Conservation (phyloP, 768 basidiomycete species). For the Dendrothele bispora region DNA sequence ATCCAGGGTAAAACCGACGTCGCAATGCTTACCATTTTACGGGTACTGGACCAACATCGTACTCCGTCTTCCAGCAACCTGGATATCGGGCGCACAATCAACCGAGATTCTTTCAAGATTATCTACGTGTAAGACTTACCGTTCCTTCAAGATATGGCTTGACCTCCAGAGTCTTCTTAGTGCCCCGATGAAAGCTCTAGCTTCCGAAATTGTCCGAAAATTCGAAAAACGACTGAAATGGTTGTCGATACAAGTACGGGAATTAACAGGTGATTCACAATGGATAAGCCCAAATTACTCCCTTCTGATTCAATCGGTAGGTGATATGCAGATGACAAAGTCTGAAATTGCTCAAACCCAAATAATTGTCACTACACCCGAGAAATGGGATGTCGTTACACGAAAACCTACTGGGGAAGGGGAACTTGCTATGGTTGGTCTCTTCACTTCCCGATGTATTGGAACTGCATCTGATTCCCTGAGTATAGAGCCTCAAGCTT, state of each 20-base stretch:
- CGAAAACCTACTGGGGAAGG: constrained; percentile 96
- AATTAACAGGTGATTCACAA: constrained; percentile 72
- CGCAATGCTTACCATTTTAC: constrained; percentile 90
- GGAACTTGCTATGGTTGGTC: constrained; percentile 87
- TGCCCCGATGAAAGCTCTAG: constrained; percentile 98
- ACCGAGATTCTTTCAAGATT: constrained; percentile 83
- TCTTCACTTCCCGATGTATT: too few species aligned
- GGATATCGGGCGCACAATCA: constrained; percentile 50
- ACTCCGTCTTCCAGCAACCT: constrained; percentile 23
- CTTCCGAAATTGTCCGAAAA: constrained; percentile 93
- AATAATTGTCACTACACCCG: constrained; percentile 97
- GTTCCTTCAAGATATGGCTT: not conserved
- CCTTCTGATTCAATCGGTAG: constrained; percentile 26
- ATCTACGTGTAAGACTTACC: constrained; percentile 80
- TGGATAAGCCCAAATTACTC: not conserved
- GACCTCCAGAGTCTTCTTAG: constrained; percentile 32
- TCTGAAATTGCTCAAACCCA: constrained; percentile 93
- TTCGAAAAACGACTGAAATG: constrained; percentile 86
- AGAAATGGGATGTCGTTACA: constrained; percentile 99
- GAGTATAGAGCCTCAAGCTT: constrained; percentile 77
- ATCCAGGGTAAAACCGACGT: constrained; percentile 97
- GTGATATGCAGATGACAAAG: constrained; percentile 97
- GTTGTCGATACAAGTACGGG: constrained; percentile 83
- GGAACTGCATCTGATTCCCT: not conserved
- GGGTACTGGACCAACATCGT: constrained; percentile 77